phyloP scores from a whole-genome alignment of 495 filamentous ascomycete species.

The Rostrohypoxylon terebratum region DNA sequence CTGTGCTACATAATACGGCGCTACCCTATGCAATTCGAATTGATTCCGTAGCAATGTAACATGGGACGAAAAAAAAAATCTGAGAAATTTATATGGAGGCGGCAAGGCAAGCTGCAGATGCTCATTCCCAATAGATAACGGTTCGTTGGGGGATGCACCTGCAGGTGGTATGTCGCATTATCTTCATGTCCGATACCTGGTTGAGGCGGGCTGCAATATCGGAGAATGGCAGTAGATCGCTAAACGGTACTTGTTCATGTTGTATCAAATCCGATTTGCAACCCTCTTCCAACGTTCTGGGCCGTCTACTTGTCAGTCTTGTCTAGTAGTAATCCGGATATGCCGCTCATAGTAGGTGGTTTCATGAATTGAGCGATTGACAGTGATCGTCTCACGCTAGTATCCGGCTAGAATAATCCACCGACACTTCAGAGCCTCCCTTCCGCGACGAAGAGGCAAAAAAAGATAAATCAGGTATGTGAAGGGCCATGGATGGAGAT shows the following conservation, averaged over 20 bases:
- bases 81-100: neutral
- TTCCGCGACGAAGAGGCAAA: constrained; percentile 10
- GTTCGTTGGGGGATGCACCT: neutral
- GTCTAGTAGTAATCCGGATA: constrained; percentile 29
- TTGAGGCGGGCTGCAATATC: constrained; percentile 30
- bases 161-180: constrained; percentile 24
- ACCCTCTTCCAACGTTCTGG: constrained; percentile 30
- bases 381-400: constrained; percentile 23
- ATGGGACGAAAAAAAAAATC: neutral
- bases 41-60: constrained; percentile 10
- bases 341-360: constrained; percentile 21
- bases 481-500: constrained; percentile 27
- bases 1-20: constrained; percentile 9
- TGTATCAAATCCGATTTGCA: constrained; percentile 16
- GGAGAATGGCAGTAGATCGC: constrained; percentile 27
- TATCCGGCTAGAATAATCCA: constrained; percentile 32
- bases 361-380: constrained; percentile 22
- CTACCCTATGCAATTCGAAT: constrained; percentile 29
- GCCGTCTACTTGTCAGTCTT: constrained; percentile 8
- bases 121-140: constrained; percentile 31
- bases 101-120: constrained; percentile 37
- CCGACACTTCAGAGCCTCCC: constrained; percentile 4
- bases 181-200: constrained; percentile 33
- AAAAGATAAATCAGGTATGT: neutral
- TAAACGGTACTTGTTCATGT: constrained; percentile 34